These are phyloP conservation scores for Ustilago cynodontis DNA, from an alignment of 1,284 basidiomycete species.

Conservation along the genomic window DNA sequence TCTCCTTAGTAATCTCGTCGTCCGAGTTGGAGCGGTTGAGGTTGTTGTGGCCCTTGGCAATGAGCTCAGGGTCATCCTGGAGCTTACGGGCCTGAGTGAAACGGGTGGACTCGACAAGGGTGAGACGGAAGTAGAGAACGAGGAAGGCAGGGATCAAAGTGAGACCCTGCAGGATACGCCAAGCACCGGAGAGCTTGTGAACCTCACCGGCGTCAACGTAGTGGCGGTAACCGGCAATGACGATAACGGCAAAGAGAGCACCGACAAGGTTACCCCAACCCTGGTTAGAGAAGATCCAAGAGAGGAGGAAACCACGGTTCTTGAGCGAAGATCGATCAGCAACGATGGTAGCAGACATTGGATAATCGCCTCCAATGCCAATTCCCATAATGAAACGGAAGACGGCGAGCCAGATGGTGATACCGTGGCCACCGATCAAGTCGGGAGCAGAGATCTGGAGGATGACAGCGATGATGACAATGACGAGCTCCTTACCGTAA, in stretches of 20 bases:
- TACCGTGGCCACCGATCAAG: constrained; percentile 58
- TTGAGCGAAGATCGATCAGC: constrained; percentile 60
- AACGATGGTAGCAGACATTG: constrained; percentile 75
- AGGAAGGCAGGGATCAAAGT: constrained; percentile 62
- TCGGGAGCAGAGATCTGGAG: constrained; percentile 66
- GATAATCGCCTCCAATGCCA: constrained; percentile 83
- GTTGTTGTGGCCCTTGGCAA: constrained; percentile 74
- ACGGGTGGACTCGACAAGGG: constrained; percentile 75
- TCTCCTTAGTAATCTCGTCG: constrained; percentile 55
- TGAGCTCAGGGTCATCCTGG: constrained; percentile 83
- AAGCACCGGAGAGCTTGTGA: constrained; percentile 66
- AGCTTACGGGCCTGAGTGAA: constrained; percentile 84
- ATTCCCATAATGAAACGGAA: constrained; percentile 66
- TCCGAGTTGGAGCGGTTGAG: constrained; percentile 69
- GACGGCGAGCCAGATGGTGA: constrained; percentile 64
- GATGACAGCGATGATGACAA: constrained; percentile 64
- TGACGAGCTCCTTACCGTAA: constrained; percentile 67
- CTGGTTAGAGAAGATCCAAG: constrained; percentile 71
- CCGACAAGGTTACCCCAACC: constrained; percentile 69
- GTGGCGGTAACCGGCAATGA: constrained; percentile 79
- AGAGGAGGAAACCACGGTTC: constrained; percentile 62
- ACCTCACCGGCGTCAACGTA: constrained; percentile 50
- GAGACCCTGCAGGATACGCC: constrained; percentile 69
- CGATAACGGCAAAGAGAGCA: constrained; percentile 78
- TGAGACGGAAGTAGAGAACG: constrained; percentile 73